phyloP scores from a whole-genome alignment of 768 basidiomycete species.

The Coprinellus micaceus region DNA sequence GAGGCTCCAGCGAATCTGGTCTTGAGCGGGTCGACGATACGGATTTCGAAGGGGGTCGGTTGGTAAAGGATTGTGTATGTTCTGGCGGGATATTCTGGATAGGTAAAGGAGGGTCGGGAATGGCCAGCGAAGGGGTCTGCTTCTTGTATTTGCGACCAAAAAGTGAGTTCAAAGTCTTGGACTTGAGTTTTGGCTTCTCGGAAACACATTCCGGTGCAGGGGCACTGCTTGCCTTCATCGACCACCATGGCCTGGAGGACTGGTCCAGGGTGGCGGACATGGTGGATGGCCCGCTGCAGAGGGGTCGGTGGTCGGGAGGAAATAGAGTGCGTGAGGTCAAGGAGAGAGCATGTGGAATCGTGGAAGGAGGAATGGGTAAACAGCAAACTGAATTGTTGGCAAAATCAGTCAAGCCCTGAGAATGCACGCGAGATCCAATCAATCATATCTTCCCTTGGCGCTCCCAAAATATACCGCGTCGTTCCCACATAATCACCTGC shows the following conservation, averaged over 20 bases:
- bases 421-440: constrained; percentile 17
- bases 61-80: constrained; percentile 22
- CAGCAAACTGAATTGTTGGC: background rate
- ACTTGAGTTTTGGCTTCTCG: constrained; percentile 29
- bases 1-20: constrained; percentile 51
- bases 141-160: constrained; percentile 67
- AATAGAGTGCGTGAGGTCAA: constrained; percentile 14
- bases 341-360: constrained; percentile 13
- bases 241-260: constrained; percentile 45
- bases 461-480: background rate
- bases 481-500: background rate
- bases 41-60: constrained; percentile 50
- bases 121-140: constrained; percentile 43
- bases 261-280: constrained; percentile 36
- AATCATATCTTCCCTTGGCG: constrained; percentile 1
- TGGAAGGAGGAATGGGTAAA: constrained; percentile 4
- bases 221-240: constrained; percentile 29
- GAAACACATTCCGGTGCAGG: constrained; percentile 25
- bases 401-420: constrained; percentile 12
- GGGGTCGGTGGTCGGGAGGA: constrained; percentile 18
- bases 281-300: constrained; percentile 12
- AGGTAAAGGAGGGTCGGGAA: constrained; percentile 43
- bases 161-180: constrained; percentile 52
- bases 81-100: constrained; percentile 17
- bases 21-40: constrained; percentile 55